Base-by-base conservation (phyloP, 441 rosid genomes). In the Sinapis alba region DNA sequence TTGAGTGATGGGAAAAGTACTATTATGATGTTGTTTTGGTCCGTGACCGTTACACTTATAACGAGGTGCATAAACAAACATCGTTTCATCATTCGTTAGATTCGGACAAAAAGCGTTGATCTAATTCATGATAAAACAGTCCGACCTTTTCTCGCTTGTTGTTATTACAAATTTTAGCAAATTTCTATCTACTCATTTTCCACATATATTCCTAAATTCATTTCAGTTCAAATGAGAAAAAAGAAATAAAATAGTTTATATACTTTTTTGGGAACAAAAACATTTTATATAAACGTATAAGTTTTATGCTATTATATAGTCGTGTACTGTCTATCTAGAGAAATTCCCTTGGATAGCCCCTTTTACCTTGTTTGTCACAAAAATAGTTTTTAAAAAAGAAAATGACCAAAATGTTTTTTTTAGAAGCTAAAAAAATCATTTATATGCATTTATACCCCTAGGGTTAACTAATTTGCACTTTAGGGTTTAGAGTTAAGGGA, bases 61-160 rank as follows among this genome's bases (percentile, higher is more conserved):
- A 78, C 78, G 78, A 78, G 75, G 75, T 78, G 54, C 78, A 67
- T 72, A 67, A 24, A 19, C 75, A 69, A 73, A 78, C 78, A 78
- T 68, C 78, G 75, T 73, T 69, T 78, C 78, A 74, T 69, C 57
- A 69, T 62, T 78, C 71, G 78, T 63, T 78, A 73, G 78, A 69
- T 78, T 78, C 78, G 82, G 82, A 73, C 78, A 73, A 68, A 73
- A 78, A 73, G 78, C 69, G 82, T 62, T 78, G 68, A 56, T 78
- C 78, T 78, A 73, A 68, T 73, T 73, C 75, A 78, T 78, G 78
- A 62, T 68, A 73, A 67, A 62, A 45, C 36, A 28, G 24, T 36
- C 74, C 74, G 57, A 68, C 75, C 77, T 59, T 28, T 67, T 36
- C 67, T 67, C 26, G 27, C 47, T 62, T 62, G 58, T 68, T 73